Base-by-base conservation (phyloP, 2,329 filamentous ascomycete species). In the Didymella exigua region DNA sequence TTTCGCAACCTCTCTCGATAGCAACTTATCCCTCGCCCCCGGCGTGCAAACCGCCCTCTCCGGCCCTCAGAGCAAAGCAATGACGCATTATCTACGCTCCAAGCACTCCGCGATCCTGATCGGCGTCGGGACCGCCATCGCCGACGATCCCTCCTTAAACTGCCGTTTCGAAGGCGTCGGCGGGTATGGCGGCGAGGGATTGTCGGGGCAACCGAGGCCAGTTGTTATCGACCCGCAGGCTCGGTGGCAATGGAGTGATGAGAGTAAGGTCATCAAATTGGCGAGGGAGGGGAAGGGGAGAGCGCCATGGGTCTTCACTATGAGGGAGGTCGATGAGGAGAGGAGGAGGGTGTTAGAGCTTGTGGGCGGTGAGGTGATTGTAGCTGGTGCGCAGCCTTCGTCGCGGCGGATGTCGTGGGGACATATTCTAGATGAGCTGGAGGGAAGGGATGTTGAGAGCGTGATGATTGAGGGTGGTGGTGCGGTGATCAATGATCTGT, bases 401-500 rank as follows among this genome's bases (percentile, higher is more conserved):
- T 21, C 33, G 10, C 33, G 24, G 46, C 52, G 43, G 7, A 49
- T 69, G 2, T 42, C 48, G 16, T 96, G 91, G 91, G 73, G 74
- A 10, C 79, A 81, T 34, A 82, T 96, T 14, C 75, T 96, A 26
- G 75, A 75, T 16, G 77, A 79, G 3, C 73, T 96, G 29, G 76
- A 75, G 24, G 72, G 70, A 1, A 81, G 89, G 63, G 86, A 86
- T 1, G 77, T 96, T 38, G 75, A 76, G 47, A 96, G 91, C 70
- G 81, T 97, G 54, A 97, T 97, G 93, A 83, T 98, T 43, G 93
- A 98, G 74, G 93, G 93, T 0, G 93, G 93, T 10, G 93, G 85
- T 0, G 79, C 81, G 10, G 86, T 97, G 29, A 91, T 98, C 70
- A 96, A 95, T 70, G 85, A 89, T 31, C 76, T 98, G 16, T 80